phyloP scores from a whole-genome alignment of 139 green algal species.

The Tetraselmis chui region DNA sequence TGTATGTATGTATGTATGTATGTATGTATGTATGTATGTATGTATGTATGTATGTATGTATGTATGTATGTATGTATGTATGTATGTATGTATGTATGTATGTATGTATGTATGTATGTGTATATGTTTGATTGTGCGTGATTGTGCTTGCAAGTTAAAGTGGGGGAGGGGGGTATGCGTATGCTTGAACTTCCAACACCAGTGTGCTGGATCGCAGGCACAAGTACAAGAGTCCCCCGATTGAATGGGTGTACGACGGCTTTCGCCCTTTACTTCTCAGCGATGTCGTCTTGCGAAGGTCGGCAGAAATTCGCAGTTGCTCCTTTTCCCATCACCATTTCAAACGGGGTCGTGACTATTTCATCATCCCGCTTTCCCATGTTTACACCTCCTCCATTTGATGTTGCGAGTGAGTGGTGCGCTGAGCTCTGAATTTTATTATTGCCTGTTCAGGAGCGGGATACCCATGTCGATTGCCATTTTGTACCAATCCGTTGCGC shows the following conservation, averaged over 20 bases:
- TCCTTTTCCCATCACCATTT: neutral
- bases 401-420: slow-evolving; percentile 25
- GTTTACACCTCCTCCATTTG: neutral
- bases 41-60: too few species aligned
- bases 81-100: too few species aligned
- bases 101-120: too few species aligned
- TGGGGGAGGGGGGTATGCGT: too few species aligned
- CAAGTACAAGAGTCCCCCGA: slow-evolving; percentile 27
- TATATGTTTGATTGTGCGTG: too few species aligned
- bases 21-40: too few species aligned
- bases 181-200: too few species aligned
- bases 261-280: slow-evolving; percentile 46
- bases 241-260: slow-evolving; percentile 79
- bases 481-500: neutral
- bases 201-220: too few species aligned
- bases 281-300: slow-evolving; percentile 17
- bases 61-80: too few species aligned
- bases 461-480: neutral
- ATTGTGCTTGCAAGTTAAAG: too few species aligned
- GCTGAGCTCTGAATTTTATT: slow-evolving; percentile 30
- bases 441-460: neutral
- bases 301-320: slow-evolving; percentile 1
- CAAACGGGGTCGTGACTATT: slow-evolving; percentile 26
- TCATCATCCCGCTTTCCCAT: slow-evolving; percentile 29
- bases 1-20: too few species aligned